Base-by-base conservation (phyloP, 75 land plant species). In the Larix kaempferi region DNA sequence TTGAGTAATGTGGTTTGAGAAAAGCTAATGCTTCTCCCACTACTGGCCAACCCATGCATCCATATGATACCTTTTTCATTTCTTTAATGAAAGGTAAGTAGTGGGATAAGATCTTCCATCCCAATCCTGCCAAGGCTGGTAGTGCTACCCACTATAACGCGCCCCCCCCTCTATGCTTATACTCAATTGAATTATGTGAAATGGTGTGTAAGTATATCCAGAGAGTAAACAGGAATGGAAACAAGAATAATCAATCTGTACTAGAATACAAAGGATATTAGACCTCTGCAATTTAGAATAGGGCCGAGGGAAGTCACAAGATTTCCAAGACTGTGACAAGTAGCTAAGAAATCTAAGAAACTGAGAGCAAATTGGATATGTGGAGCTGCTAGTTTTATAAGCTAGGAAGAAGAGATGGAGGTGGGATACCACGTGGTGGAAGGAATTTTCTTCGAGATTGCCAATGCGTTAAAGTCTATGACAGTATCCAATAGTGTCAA, bases 21-120 rank as follows among this genome's bases (percentile, higher is more conserved):
- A 90, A 85, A 23, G 76, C 67, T 26, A 88, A 73, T 7, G 94
- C 89, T 71, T 94, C 94, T 19, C 96, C 96, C 19, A 88, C 0
- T 6, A 88, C 55, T 39, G 94, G 92, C 89, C 81, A 92, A 0
- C 96, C 96, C 89, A 94, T 83, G 81, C 74, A 71, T 12, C 96
- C 96, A 17, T 66, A 78, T 0, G 89, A 88, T 15, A 59, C 44
- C n/a, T 16, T 76, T 64, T 35, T 60, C 77, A 59, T 58, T 29
- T 5, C 33, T 41, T 33, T 59, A 60, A 58, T 23, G 44, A 60
- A 76, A 35, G 67, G 77, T 3, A 74, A 16, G 54, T 74, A 74
- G 58, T 55, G 75, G 57, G 26, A 54, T 25, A 74, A 52, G n/a
- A 74, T 15, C 4, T 56, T 74, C 75, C 75, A 25, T 26, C 75